Conservation (phyloP, 257 asterid genomes). For the Scutellaria minor region DNA sequence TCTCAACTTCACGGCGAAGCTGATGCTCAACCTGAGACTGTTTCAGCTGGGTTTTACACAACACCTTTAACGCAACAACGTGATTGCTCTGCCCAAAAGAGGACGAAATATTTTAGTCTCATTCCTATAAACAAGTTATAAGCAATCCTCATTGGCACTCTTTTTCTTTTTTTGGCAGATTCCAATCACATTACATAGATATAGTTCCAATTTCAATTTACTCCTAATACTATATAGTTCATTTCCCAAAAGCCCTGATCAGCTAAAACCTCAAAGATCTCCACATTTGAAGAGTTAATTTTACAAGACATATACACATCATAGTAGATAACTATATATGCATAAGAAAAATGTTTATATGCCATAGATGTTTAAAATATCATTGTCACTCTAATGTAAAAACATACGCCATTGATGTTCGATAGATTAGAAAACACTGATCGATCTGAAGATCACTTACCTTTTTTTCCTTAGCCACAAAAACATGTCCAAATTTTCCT, state of each 20-base stretch:
- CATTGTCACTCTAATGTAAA: not conserved
- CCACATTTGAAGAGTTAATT: not conserved
- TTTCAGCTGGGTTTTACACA: conserved; percentile 85
- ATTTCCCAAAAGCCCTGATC: not conserved
- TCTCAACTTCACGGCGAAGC: conserved; percentile 97
- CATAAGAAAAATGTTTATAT: not conserved
- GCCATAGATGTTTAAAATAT: not conserved
- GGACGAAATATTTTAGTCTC: conserved; percentile 16
- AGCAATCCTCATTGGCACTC: not conserved
- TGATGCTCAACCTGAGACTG: conserved; percentile 96
- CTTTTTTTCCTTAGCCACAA: conserved; percentile 85
- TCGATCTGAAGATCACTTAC: conserved; percentile 41
- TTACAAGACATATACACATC: not conserved
- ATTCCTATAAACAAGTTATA: not conserved
- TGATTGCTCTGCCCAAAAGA: conserved; percentile 74
- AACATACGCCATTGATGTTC: conserved; percentile 7
- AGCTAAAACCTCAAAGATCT: conserved; percentile 2
- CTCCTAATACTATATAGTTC: not conserved
- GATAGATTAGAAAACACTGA: conserved; percentile 3
- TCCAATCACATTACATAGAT: too few relatives aligned
- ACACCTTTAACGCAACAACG: conserved; percentile 83
- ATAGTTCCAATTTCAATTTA: too few relatives aligned
- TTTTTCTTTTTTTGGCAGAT: not conserved
- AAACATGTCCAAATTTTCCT: conserved; percentile 93
- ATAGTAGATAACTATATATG: not conserved